phyloP scores from a whole-genome alignment of 495 filamentous ascomycete genomes.

The Sporormia fimetaria region DNA sequence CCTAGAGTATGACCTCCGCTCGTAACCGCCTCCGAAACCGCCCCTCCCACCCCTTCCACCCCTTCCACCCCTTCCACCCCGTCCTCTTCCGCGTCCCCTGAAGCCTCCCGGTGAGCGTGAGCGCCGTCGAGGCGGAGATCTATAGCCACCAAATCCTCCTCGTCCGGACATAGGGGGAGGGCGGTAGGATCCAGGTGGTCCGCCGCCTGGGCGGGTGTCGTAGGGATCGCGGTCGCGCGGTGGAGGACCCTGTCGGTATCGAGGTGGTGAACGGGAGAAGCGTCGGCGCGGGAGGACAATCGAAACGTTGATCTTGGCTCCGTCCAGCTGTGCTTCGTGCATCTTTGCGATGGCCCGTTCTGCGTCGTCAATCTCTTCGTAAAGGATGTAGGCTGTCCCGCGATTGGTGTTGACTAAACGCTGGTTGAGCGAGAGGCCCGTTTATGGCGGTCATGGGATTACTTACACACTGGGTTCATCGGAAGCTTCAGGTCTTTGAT shows the following conservation, averaged over 20 bases:
- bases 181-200: constrained; percentile 28
- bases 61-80: constrained; percentile 32
- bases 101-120: constrained; percentile 33
- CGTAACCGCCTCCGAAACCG: constrained; percentile 3
- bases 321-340: constrained; percentile 96
- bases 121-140: constrained; percentile 27
- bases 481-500: constrained; percentile 84
- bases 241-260: background rate
- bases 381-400: constrained; percentile 90
- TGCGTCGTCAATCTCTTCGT: constrained; percentile 62
- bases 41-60: constrained; percentile 19
- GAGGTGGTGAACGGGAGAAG: constrained; percentile 33
- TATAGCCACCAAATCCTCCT: constrained; percentile 32
- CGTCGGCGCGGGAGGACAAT: constrained; percentile 77
- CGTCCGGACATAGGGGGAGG: constrained; percentile 29
- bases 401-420: constrained; percentile 71
- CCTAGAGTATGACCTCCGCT: constrained; percentile 38
- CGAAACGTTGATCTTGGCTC: constrained; percentile 75
- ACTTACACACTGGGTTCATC: constrained; percentile 69
- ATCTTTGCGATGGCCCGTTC: constrained; percentile 88
- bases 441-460: constrained; percentile 1
- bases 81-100: constrained; percentile 33
- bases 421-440: background rate
- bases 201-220: constrained; percentile 9
- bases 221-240: constrained; percentile 4